These are phyloP conservation scores for Stygiomarasmius scandens DNA, from an alignment of 1,284 basidiomycete species.

Conservation along the genomic window DNA sequence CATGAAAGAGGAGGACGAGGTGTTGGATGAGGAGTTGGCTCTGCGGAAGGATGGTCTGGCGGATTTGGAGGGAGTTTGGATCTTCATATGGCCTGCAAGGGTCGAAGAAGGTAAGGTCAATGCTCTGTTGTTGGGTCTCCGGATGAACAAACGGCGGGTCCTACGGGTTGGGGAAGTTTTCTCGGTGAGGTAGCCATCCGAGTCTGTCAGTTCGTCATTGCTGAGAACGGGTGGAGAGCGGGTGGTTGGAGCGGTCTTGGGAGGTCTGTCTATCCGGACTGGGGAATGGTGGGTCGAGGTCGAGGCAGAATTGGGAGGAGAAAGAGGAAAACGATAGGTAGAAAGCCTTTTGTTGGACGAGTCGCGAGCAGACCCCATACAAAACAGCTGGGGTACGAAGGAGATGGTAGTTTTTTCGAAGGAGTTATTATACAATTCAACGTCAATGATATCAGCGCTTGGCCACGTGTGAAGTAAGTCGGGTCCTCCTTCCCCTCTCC, in stretches of 20 bases:
- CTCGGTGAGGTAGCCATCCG: constrained; percentile 42
- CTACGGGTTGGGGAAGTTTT: constrained; percentile 27
- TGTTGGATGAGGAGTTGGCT: constrained; percentile 44
- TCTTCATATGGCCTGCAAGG: constrained; percentile 18
- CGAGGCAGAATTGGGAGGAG: constrained; percentile 45
- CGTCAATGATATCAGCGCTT: neutral
- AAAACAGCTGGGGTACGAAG: neutral
- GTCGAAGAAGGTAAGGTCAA: constrained; percentile 38
- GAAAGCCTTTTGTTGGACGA: constrained; percentile 2
- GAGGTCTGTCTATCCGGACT: constrained; percentile 29
- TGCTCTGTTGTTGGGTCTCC: constrained; percentile 36
- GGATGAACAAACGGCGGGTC: constrained; percentile 26
- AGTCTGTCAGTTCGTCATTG: constrained; percentile 35
- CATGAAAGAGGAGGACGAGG: constrained; percentile 49
- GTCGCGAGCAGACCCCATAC: constrained; percentile 9
- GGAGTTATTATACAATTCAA: neutral
- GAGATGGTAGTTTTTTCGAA: neutral
- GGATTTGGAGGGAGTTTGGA: constrained; percentile 30
- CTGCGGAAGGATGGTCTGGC: constrained; percentile 42
- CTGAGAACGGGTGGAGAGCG: constrained; percentile 29
- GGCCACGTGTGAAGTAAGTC: neutral
- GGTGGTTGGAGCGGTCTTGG: constrained; percentile 20
- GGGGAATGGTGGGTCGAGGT: constrained; percentile 43
- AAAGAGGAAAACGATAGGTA: constrained; percentile 41
- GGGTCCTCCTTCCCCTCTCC: too few relatives aligned